Percentiles rank a stretch among this genome's conserved stretches.
Conservation (phyloP, 2,329 filamentous ascomycete genomes). For the Aspergillus sclerotialis region DNA sequence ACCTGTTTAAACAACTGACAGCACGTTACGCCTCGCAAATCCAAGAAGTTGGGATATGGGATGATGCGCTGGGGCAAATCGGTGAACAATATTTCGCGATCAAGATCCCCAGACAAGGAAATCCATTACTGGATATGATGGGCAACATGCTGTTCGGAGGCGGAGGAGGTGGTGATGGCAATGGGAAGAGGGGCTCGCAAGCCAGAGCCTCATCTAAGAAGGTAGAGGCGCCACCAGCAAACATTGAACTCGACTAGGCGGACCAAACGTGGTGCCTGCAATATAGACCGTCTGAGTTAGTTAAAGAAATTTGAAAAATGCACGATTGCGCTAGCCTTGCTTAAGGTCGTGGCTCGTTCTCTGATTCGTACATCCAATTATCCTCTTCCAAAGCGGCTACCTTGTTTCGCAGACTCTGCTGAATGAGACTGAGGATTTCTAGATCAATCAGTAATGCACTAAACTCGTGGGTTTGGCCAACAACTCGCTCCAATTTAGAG, state of each 20-base stretch:
- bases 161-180: conserved; percentile 39
- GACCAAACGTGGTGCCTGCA: conserved; percentile 1
- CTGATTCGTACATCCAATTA: conserved; percentile 83
- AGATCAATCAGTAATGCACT: conserved; percentile 9
- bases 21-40: conserved; percentile 75
- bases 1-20: conserved; percentile 74
- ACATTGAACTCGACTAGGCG: conserved; percentile 39
- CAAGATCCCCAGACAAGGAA: conserved; percentile 77
- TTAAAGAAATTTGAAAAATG: conserved; percentile 6
- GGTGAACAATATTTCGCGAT: conserved; percentile 97
- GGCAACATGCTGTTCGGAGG: conserved; percentile 84
- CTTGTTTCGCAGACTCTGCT: conserved; percentile 63
- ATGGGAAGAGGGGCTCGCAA: conserved; percentile 30
- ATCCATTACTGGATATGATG: conserved; percentile 97
- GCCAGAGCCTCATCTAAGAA: conserved; percentile 34
- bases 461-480: no score
- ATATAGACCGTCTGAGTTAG: background rate
- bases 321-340: conserved; percentile 11
- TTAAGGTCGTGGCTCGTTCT: conserved; percentile 42
- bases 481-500: no score
- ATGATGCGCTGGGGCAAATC: conserved; percentile 74
- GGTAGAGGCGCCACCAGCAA: conserved; percentile 39
- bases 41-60: conserved; percentile 70
- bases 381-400: conserved; percentile 71
- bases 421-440: conserved; percentile 65